Evolutionary conservation across 306 rosid genomes (phyloP), one percentile per base, ranked within the genome.

Genomic region (Coriaria nepalensis): DNA sequence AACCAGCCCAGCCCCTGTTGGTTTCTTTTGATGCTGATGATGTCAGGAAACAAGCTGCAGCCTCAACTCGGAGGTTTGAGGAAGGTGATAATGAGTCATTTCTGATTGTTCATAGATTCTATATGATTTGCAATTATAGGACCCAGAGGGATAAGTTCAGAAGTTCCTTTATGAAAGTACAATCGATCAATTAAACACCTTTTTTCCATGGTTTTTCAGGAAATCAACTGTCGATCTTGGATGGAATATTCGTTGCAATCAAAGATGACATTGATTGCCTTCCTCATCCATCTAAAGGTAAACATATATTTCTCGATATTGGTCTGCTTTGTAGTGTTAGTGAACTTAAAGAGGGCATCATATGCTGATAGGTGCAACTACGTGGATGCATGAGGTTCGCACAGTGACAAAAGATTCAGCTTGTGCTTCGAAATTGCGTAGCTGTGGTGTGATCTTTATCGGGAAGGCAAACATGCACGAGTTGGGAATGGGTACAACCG

Each of bases 401-500:
- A 6, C 73, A 6, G 86, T 83, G 39, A 53, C 50, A 12, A 40
- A 74, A 68, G 97, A 88, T 64, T 88, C 82, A 3, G 73, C 53
- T 67, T 47, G 72, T 64, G 95, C 84, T 50, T 70, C 95, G 33
- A 81, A 61, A 57, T 65, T 88, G 53, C 93, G 97, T 39, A 56
- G 78, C 58, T 88, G 97, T 43, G 97, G 97, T 39, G 95, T 76
- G 47, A 78, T 88, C 57, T 72, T 88, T 53, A 35, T 84, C 33
- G 97, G 97, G 66, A 88, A 88, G 69, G 90, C 95, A 62, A 88
- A 88, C 64, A 88, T 88, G 97, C 97, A 88, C 35, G 97, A 88
- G 65, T 29, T 84, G 45, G 97, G 97, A 67, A 81, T 88, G 95
- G 97, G 97, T 54, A 81, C 95, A n/a, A 88, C 97, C 8, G 97